phyloP scores from a whole-genome alignment of 768 basidiomycete species.

The Tylopilus rubrobrunneus region DNA sequence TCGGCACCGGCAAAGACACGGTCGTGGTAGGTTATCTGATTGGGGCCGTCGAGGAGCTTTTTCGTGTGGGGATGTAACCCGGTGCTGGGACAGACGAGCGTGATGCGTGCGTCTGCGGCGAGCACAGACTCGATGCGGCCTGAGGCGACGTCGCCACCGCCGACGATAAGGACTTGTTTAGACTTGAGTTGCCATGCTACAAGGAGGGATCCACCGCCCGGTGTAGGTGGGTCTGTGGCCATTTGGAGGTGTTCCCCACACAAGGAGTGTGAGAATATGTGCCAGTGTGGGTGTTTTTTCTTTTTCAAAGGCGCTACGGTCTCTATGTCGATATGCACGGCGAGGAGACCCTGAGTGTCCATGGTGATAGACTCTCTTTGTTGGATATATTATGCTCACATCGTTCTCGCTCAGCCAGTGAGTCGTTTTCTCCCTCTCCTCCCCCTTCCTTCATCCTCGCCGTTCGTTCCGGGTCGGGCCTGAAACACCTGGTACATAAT shows the following conservation, averaged over 20 bases:
- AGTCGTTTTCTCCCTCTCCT: not conserved
- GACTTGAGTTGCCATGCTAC: constrained; percentile 90
- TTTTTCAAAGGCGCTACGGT: not conserved
- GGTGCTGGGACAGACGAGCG: constrained; percentile 66
- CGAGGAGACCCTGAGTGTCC: not conserved
- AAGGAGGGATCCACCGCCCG: constrained; percentile 71
- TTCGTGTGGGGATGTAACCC: constrained; percentile 63
- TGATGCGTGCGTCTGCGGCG: constrained; percentile 71
- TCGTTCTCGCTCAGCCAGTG: not conserved
- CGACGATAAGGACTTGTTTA: constrained; percentile 85
- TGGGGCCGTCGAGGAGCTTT: constrained; percentile 42
- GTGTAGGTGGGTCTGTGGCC: constrained; percentile 8
- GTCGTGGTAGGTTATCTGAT: constrained; percentile 63
- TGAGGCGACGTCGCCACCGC: constrained; percentile 90
- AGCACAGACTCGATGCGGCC: constrained; percentile 85
- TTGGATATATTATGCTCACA: not conserved
- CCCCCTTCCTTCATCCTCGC: not conserved
- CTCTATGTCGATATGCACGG: not conserved
- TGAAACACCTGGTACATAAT: not conserved
- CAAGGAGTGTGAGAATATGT: not conserved
- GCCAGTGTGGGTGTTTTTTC: not conserved
- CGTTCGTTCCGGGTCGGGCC: not conserved
- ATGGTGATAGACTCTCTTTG: not conserved
- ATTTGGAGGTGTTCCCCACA: constrained; percentile 3
- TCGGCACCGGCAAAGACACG: constrained; percentile 59